A percentile compares a stretch with the other conserved stretches of the same genome.
Evolutionary conservation across 192 early-diverging fungal species (phyloP).

Genomic region (Umbelopsis isabellina): DNA sequence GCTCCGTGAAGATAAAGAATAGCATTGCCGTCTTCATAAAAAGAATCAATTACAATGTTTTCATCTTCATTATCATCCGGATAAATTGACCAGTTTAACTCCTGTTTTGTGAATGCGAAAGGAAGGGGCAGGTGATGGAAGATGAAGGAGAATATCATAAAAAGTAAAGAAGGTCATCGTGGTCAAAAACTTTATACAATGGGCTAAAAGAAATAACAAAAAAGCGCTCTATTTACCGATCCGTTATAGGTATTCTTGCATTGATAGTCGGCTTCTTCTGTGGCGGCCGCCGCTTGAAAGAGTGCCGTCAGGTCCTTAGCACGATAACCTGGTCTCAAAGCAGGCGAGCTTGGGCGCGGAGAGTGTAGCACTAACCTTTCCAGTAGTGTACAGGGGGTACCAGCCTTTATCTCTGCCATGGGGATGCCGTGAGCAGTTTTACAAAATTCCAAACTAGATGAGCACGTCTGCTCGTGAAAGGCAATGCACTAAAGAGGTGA

Average conservation of each 20-base stretch:
- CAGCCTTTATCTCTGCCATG: constrained; percentile 21
- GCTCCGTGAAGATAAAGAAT: constrained; percentile 7
- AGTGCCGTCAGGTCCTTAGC: constrained; percentile 14
- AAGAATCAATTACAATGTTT: neutral
- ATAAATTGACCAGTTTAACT: neutral
- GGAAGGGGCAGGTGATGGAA: too few relatives aligned
- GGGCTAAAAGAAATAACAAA: too few relatives aligned
- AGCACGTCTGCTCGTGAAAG: constrained; percentile 21
- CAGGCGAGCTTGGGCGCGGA: constrained; percentile 10
- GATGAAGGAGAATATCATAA: too few relatives aligned
- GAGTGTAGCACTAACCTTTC: constrained; percentile 18
- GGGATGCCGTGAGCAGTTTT: neutral
- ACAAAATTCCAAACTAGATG: neutral
- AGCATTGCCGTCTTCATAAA: neutral
- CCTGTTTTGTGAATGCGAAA: too few relatives aligned
- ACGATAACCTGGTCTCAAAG: neutral
- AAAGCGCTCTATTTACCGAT: neutral
- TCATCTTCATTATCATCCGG: neutral
- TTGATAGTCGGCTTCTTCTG: neutral
- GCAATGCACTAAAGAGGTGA: constrained; percentile 6
- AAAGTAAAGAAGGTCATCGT: too few relatives aligned
- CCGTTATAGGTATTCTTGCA: neutral
- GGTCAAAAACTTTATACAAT: too few relatives aligned
- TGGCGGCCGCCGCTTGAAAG: constrained; percentile 4
- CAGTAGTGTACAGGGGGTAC: constrained; percentile 17